Conservation (phyloP, 768 basidiomycete genomes). For the Lentinula raphanica region DNA sequence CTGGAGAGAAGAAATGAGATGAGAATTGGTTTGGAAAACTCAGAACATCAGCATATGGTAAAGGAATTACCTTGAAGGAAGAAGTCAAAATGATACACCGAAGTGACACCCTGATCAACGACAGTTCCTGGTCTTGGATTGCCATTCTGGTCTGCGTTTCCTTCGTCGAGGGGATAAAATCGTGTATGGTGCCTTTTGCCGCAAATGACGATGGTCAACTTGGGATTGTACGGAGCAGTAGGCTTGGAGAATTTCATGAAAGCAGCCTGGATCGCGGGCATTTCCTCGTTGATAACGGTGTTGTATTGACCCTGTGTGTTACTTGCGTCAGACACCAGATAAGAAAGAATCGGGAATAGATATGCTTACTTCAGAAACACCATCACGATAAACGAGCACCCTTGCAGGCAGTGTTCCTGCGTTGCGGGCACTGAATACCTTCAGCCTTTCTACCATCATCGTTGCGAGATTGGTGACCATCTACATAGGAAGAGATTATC, state of each 20-base stretch:
- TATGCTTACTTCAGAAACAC: slow-evolving; percentile 67
- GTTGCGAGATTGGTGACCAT: slow-evolving; percentile 64
- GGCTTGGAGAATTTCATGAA: slow-evolving; percentile 45
- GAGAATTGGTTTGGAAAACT: neutral
- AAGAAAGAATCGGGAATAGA: neutral
- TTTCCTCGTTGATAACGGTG: slow-evolving; percentile 56
- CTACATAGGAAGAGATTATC: slow-evolving; percentile 28
- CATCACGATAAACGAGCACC: slow-evolving; percentile 73
- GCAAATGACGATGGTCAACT: slow-evolving; percentile 70
- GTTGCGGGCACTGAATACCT: slow-evolving; percentile 43
- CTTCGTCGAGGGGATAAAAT: slow-evolving; percentile 55
- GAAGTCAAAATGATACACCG: slow-evolving; percentile 63
- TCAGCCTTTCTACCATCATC: slow-evolving; percentile 68
- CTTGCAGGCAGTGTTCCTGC: slow-evolving; percentile 51
- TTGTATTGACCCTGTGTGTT: slow-evolving; percentile 66
- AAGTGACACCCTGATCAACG: slow-evolving; percentile 73
- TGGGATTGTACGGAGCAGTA: slow-evolving; percentile 41
- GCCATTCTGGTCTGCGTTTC: slow-evolving; percentile 54
- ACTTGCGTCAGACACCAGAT: slow-evolving; percentile 12
- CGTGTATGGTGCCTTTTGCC: slow-evolving; percentile 56
- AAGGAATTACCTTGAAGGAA: slow-evolving; percentile 49
- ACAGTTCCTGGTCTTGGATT: slow-evolving; percentile 78
- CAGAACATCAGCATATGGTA: neutral
- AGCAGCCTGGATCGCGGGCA: slow-evolving; percentile 57
- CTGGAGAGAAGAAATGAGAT: slow-evolving; percentile 27